Evolutionary conservation across 2,329 filamentous ascomycete genomes (phyloP).

Genomic region (Fusarium zealandicum): DNA sequence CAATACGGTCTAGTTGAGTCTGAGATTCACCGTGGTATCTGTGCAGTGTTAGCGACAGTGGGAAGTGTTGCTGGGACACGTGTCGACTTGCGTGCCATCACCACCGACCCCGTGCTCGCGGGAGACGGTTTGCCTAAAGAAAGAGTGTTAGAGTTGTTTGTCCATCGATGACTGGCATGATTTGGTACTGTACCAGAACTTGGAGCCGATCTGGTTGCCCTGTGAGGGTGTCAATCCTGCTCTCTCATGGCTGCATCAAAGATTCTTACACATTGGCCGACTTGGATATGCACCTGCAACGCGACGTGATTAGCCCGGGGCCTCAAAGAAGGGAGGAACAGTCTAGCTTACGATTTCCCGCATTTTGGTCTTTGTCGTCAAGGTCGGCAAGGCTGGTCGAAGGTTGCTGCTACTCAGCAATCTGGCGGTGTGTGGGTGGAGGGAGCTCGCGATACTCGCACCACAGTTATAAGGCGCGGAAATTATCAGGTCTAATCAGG

Average conservation of each 20-base stretch:
- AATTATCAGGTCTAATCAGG: slow-evolving; percentile 44
- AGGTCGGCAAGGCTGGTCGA: too few relatives aligned
- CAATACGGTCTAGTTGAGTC: slow-evolving; percentile 99
- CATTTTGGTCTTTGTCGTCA: background rate
- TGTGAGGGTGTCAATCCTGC: slow-evolving; percentile 50
- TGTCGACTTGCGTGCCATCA: slow-evolving; percentile 75
- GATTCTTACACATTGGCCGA: slow-evolving; percentile 91
- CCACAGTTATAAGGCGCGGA: slow-evolving; percentile 48
- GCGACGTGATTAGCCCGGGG: slow-evolving; percentile 60
- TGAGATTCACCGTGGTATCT: slow-evolving; percentile 90
- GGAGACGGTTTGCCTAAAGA: slow-evolving; percentile 73
- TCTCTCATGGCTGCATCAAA: slow-evolving; percentile 45
- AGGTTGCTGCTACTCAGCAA: too few relatives aligned
- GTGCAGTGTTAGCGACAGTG: slow-evolving; percentile 5
- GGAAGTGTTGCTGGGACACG: slow-evolving; percentile 3
- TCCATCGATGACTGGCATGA: background rate
- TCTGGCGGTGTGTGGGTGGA: too few relatives aligned
- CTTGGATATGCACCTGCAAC: slow-evolving; percentile 94
- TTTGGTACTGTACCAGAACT: slow-evolving; percentile 72
- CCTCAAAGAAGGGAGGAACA: slow-evolving; percentile 19
- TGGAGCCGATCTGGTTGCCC: slow-evolving; percentile 99
- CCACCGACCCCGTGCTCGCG: slow-evolving; percentile 96
- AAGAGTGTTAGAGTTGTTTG: background rate
- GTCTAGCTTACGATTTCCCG: slow-evolving; percentile 70
- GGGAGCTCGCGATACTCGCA: too few relatives aligned